These are phyloP conservation scores for Vanrija humicola DNA, from an alignment of 1,284 basidiomycete genomes.

Conservation along the genomic window DNA sequence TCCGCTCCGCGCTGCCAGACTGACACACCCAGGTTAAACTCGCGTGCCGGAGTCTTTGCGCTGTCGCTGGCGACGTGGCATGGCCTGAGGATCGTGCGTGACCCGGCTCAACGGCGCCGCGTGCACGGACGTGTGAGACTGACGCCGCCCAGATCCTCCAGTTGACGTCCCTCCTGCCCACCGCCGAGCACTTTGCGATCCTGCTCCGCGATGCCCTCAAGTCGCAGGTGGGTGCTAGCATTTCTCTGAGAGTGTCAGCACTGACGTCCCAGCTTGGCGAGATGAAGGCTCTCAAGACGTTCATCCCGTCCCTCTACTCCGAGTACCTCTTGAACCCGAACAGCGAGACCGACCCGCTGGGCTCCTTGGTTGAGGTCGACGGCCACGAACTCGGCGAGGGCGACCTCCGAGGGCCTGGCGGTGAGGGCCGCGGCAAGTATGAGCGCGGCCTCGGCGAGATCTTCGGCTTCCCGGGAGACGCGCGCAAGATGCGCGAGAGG, in stretches of 20 bases:
- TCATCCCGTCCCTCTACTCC: slow-evolving; percentile 90
- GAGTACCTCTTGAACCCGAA: slow-evolving; percentile 66
- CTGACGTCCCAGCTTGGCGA: slow-evolving; percentile 60
- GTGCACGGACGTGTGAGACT: background rate
- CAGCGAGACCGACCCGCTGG: slow-evolving; percentile 5
- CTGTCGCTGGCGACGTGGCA: slow-evolving; percentile 94
- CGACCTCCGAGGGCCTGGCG: slow-evolving; percentile 52
- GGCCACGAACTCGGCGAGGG: slow-evolving; percentile 54
- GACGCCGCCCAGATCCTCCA: slow-evolving; percentile 72
- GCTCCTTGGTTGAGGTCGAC: slow-evolving; percentile 13
- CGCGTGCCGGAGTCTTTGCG: slow-evolving; percentile 89
- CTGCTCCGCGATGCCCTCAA: slow-evolving; percentile 86
- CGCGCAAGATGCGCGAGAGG: slow-evolving; percentile 91
- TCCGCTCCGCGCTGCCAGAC: too few relatives aligned
- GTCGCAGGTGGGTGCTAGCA: slow-evolving; percentile 56
- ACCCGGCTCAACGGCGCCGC: background rate
- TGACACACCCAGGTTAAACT: slow-evolving; percentile 57
- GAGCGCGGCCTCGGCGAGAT: slow-evolving; percentile 79
- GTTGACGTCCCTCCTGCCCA: slow-evolving; percentile 89
- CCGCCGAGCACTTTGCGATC: slow-evolving; percentile 90
- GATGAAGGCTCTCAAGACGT: slow-evolving; percentile 91
- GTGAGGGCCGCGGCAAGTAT: slow-evolving; percentile 55
- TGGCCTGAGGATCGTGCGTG: slow-evolving; percentile 82
- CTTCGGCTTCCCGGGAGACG: slow-evolving; percentile 90
- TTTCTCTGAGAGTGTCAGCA: background rate